phyloP scores from a whole-genome alignment of 176 grass and related monocot genomes.

The Eleusine coracana region DNA sequence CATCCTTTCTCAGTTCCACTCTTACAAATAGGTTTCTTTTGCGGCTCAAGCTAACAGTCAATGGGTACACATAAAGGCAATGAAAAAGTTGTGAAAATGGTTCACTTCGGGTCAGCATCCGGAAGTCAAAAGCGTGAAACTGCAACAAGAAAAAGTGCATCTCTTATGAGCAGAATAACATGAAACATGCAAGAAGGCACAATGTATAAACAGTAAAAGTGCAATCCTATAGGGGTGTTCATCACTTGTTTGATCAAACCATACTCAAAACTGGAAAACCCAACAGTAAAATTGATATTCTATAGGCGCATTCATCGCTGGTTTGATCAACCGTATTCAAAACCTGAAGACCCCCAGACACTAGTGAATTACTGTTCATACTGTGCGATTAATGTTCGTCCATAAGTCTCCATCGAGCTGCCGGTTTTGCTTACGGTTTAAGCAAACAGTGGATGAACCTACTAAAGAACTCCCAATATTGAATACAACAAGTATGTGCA shows the following conservation, averaged over 20 bases:
- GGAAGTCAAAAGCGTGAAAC: conserved; percentile 91
- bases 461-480: no score
- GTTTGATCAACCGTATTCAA: no score
- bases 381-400: no score
- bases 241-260: no score
- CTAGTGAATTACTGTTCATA: no score
- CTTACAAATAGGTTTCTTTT: conserved; percentile 97
- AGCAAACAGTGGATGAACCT: no score
- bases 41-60: conserved; percentile 87
- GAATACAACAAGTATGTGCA: background rate
- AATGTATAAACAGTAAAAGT: conserved; percentile 28
- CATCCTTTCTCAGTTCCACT: conserved; percentile 91
- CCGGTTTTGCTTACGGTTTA: no score
- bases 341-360: no score
- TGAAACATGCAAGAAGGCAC: conserved; percentile 9
- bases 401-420: no score
- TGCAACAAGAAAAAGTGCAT: conserved; percentile 53
- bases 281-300: no score
- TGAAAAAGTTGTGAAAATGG: conserved; percentile 95
- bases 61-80: conserved; percentile 90
- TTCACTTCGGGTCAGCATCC: conserved; percentile 81
- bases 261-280: no score
- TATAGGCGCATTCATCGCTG: no score
- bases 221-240: background rate
- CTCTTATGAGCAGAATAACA: conserved; percentile 21